These are phyloP conservation scores for Phytopythium montanum DNA, from an alignment of 352 stramenopile genomes.

Conservation along the genomic window DNA sequence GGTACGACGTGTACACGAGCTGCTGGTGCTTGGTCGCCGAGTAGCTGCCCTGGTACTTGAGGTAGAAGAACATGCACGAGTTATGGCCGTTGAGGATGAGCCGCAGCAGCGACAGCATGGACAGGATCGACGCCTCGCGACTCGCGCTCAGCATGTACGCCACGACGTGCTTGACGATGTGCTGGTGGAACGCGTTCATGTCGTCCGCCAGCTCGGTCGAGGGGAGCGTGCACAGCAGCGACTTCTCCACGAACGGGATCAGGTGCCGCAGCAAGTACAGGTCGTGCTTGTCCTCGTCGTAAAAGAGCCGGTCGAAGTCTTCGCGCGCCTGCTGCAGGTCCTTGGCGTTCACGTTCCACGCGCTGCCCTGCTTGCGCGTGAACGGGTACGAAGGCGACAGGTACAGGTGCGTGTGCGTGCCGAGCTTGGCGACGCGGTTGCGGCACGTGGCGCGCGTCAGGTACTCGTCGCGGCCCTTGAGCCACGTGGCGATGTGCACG, in stretches of 20 bases:
- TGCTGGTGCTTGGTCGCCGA: slow-evolving; percentile 53
- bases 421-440: slow-evolving; percentile 64
- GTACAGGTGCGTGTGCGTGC: slow-evolving; percentile 72
- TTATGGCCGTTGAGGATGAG: slow-evolving; percentile 78
- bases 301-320: slow-evolving; percentile 77
- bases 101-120: slow-evolving; percentile 62
- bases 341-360: slow-evolving; percentile 61
- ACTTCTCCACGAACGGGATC: slow-evolving; percentile 72
- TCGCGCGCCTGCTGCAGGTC: slow-evolving; percentile 60
- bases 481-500: slow-evolving; percentile 64
- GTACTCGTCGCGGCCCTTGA: slow-evolving; percentile 69
- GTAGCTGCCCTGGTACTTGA: slow-evolving; percentile 73
- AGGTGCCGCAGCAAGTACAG: slow-evolving; percentile 51
- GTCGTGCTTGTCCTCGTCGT: slow-evolving; percentile 39
- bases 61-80: slow-evolving; percentile 81
- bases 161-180: slow-evolving; percentile 74
- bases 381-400: slow-evolving; percentile 79
- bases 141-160: slow-evolving; percentile 58
- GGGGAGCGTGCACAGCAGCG: slow-evolving; percentile 59
- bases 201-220: slow-evolving; percentile 71
- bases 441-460: slow-evolving; percentile 52
- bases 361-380: slow-evolving; percentile 62
- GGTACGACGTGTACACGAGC: slow-evolving; percentile 72
- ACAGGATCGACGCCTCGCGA: slow-evolving; percentile 25
- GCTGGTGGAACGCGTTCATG: slow-evolving; percentile 77